Base-by-base conservation (phyloP, 441 rosid genomes). In the Arabidopsis hybrid region DNA sequence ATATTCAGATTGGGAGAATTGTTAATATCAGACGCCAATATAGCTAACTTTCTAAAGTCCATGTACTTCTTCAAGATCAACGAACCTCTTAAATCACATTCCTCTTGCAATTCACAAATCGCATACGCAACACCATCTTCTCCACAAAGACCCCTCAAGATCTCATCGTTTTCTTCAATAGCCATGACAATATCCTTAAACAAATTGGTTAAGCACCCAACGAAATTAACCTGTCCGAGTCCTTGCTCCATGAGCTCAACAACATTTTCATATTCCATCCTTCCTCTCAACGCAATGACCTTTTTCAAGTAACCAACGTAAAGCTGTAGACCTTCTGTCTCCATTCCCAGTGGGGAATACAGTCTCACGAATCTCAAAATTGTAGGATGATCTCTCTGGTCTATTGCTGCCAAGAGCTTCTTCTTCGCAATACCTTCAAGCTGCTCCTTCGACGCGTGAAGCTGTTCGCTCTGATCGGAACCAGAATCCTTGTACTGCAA, bases 111-210 rank as follows among this genome's bases (percentile, higher is more conserved):
- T 79, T 94, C 97, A 72, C 92, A 92, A 17, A 92, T 84, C 0
- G 95, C 97, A 55, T 94, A 94, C 26, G 88, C 97, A 67, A 94
- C 84, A 53, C 94, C 97, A 58, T 94, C 97, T 73, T 92, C 97
- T 26, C 97, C 99, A 13, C 97, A 92, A 2, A 92, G 85, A 63
- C 90, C 82, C 60, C 90, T 85, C 72, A 91, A 81, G 57, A 89
- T 90, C 55, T 83, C 92, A 51, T 89, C 89, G 77, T 94, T 94
- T 59, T 94, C 96, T 73, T 90, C 95, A 60, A 94, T 84, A 42
- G 95, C 95, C 77, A 94, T 76, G 13, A 92, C 97, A 76, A 94
- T 91, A 69, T 94, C 97, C 78, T 92, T 92, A 74, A 94, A 92
- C 84, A 94, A 80, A 76, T 88, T 88, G 2, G 97, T 92, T 77